Evolutionary conservation across 2,329 filamentous ascomycete species (phyloP), one percentile per base, ranked within the genome.

Genomic region (Xylariaceae sp.): DNA sequence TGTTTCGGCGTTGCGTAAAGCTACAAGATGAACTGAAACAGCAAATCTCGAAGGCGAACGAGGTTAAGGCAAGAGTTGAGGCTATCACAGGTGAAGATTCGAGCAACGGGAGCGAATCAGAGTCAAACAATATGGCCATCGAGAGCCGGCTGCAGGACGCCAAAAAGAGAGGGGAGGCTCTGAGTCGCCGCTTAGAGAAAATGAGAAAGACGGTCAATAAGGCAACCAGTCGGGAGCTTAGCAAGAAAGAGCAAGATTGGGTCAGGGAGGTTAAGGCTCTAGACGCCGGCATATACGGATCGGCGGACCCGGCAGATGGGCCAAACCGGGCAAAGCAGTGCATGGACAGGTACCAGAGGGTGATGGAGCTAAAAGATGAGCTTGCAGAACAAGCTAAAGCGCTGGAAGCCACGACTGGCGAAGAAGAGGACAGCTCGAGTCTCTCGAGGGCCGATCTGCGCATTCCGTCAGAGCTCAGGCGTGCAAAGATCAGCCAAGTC

Each of bases 1-100:
- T 93, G 5, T 93, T 92, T 74, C 80, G 87, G 23, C 82, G 87
- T 52, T 91, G 89, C 60, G 83, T 89, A 64, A 80, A 85, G 41
- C 79, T 93, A 23, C 86, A 88, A 65, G 77, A 79, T 16, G 89
- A 92, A 68, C 79, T 92, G 37, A 79, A 78, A 61, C 83, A 87
- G 60, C 89, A 93, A 69, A 82, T 92, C 21, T 76, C 76, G 59
- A 86, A 87, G 64, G 87, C 85, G 24, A 84, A 85, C 51, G 84
- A 89, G 65, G 81, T 91, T 36, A 85, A 85, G 68, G 77, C 79
- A 34, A 84, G 85, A 64, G 85, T 92, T 26, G 88, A 92, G 62
- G 79, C 79, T 36, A 84, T 91, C 56, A 85, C 82, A 5, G 85
- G 85, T 3, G 80, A 82, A 39, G 84, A 87, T 56, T 77, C 78